Base-by-base conservation (phyloP, 108 stramenopile genomes). In the Discostella pseudostelligera region DNA sequence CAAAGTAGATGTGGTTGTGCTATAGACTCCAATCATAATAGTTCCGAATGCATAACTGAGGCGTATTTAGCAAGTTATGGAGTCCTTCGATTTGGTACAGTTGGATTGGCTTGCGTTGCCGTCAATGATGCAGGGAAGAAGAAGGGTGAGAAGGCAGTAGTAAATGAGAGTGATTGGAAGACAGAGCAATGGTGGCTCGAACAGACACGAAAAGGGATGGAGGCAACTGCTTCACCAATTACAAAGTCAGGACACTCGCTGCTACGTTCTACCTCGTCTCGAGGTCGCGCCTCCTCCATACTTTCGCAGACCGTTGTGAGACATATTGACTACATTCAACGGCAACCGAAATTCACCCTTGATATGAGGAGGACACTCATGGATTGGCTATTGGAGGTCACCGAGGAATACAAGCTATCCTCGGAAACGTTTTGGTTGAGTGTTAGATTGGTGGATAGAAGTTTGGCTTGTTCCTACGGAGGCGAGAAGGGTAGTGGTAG, bases 311-410 rank as follows among this genome's bases (percentile, higher is more conserved):
- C 53, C 3, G 1, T 72, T n/a, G 39, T 26, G 5, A 12, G 16
- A 5, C 63, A 72, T 65, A 13, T 72, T 3, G 49, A 72, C 43
- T 72, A 72, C 49, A 64, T 72, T 45, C 25, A 4, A 3, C 61
- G 63, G 26, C 86, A 87, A 54, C 78, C 84, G 24, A 56, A 83
- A 10, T 48, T 96, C 39, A 94, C 76, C 22, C 56, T 59, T 32
- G 82, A 85, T 35, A 96, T 94, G 90, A 69, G 96, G 20, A 81
- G 79, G 5, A 84, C 93, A 46, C 76, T 96, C 16, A 78, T 96
- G 54, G 91, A 94, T 75, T 96, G 96, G 96, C 45, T 94, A 54
- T 81, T 93, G n/a, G 96, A 96, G 48, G 62, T 96, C 48, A 72
- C 85, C 24, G 85, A 81, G 42, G 86, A 94, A 69, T 94, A 83